Conservation (phyloP, 1,139 yeast genomes). For the Candida tropicalis region DNA sequence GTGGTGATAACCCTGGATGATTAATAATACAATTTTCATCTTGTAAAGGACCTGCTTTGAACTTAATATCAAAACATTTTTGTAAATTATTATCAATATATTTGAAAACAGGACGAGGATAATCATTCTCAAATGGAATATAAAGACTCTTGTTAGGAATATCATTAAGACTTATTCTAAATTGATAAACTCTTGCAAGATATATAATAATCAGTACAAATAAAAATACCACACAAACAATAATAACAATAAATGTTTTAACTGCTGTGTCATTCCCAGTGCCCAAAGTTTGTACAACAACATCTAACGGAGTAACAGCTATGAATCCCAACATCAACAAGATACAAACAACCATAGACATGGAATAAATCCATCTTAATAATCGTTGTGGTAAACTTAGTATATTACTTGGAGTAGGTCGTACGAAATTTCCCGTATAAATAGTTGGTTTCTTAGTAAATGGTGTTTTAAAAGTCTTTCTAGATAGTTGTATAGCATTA, state of each 20-base stretch:
- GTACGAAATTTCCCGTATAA: slow-evolving; percentile 10
- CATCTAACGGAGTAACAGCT: slow-evolving; percentile 74
- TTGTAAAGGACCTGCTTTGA: slow-evolving; percentile 53
- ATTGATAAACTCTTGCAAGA: slow-evolving; percentile 57
- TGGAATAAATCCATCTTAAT: slow-evolving; percentile 55
- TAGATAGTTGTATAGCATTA: neutral
- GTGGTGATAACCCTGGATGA: slow-evolving; percentile 67
- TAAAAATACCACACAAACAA: slow-evolving; percentile 66
- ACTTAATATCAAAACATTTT: slow-evolving; percentile 49
- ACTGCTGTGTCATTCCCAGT: slow-evolving; percentile 57
- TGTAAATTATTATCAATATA: slow-evolving; percentile 40
- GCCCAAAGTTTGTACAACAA: slow-evolving; percentile 61
- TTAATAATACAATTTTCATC: slow-evolving; percentile 42
- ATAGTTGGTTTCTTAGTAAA: slow-evolving; percentile 10
- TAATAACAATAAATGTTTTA: slow-evolving; percentile 74
- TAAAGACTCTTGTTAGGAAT: slow-evolving; percentile 69
- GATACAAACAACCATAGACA: slow-evolving; percentile 54
- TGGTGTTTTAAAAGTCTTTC: neutral
- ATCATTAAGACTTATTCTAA: slow-evolving; percentile 63
- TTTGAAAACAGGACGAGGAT: slow-evolving; percentile 52
- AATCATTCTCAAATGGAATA: slow-evolving; percentile 68
- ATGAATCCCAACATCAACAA: slow-evolving; percentile 57
- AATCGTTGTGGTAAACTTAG: slow-evolving; percentile 39
- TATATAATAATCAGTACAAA: slow-evolving; percentile 51
- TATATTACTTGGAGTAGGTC: slow-evolving; percentile 11